Conservation (phyloP, 768 basidiomycete genomes). For the Albatrellus ellisii region DNA sequence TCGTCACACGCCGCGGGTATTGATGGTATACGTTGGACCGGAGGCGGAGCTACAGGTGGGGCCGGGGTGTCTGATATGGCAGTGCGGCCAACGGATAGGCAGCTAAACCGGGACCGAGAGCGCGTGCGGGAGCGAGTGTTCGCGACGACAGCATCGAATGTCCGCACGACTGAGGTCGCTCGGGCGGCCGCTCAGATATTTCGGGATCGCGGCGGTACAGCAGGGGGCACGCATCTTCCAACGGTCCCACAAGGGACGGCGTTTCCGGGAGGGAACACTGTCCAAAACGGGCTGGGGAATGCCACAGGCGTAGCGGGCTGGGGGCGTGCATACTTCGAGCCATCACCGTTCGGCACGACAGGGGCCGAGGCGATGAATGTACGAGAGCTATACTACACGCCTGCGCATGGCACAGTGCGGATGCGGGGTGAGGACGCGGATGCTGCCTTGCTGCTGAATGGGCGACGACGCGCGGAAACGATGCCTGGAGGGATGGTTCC, state of each 20-base stretch:
- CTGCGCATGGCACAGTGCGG: neutral
- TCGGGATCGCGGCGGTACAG: conserved; percentile 7
- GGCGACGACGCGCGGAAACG: conserved; percentile 14
- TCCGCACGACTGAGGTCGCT: conserved; percentile 9
- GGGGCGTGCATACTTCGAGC: conserved; percentile 13
- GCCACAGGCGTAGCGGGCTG: too few species aligned
- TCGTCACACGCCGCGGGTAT: neutral
- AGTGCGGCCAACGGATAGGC: neutral
- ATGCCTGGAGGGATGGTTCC: conserved; percentile 15
- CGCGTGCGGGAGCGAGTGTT: conserved; percentile 6
- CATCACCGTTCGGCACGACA: conserved; percentile 9
- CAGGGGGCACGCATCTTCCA: neutral
- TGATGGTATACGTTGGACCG: too few species aligned
- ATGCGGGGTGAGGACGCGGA: neutral
- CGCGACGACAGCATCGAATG: conserved; percentile 9
- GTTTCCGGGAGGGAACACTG: neutral
- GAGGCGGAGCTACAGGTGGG: conserved; percentile 3
- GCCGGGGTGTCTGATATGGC: neutral
- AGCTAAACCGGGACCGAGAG: neutral
- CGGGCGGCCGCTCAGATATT: conserved; percentile 8
- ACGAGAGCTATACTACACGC: neutral
- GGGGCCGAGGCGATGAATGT: neutral
- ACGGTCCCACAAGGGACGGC: neutral
- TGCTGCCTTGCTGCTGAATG: neutral
- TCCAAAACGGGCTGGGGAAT: too few species aligned